phyloP scores from a whole-genome alignment of 305 asterid species.

The Fraxinus xanthoxyloides region DNA sequence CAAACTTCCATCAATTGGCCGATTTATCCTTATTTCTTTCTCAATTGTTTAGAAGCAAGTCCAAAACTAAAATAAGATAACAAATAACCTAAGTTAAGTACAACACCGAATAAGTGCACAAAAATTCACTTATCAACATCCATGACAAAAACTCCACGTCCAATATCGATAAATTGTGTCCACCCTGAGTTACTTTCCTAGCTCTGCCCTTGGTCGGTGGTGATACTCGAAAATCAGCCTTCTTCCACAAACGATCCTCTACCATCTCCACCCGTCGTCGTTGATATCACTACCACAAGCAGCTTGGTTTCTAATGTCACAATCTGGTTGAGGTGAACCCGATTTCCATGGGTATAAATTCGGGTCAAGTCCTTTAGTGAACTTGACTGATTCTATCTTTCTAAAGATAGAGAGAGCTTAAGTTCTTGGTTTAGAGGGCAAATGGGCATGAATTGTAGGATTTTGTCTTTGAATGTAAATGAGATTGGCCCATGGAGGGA shows the following conservation, averaged over 20 bases:
- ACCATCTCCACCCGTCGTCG: not conserved
- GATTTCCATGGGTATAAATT: constrained; percentile 12
- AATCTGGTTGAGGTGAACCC: constrained; percentile 7
- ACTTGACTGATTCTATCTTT: constrained; percentile 32
- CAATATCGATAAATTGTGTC: no score
- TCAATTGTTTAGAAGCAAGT: no score
- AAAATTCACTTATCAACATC: no score
- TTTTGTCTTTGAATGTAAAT: constrained; percentile 28
- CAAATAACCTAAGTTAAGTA: no score
- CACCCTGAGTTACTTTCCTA: no score
- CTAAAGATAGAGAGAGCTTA: constrained; percentile 29
- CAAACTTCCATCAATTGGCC: no score
- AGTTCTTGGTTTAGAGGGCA: constrained; percentile 29
- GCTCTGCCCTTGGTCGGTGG: no score
- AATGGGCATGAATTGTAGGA: constrained; percentile 25
- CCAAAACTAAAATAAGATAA: no score
- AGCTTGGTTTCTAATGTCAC: not conserved
- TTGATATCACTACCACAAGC: not conserved
- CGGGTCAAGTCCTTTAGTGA: constrained; percentile 34
- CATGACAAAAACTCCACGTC: no score
- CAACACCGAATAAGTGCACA: no score
- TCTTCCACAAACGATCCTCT: constrained; percentile 41
- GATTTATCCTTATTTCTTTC: no score
- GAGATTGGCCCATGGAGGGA: constrained; percentile 23
- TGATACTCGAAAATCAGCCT: not conserved